A percentile compares a stretch with the other conserved stretches of the same genome.
Conservation (phyloP, 345 rosid species). For the Populus euphratica region DNA sequence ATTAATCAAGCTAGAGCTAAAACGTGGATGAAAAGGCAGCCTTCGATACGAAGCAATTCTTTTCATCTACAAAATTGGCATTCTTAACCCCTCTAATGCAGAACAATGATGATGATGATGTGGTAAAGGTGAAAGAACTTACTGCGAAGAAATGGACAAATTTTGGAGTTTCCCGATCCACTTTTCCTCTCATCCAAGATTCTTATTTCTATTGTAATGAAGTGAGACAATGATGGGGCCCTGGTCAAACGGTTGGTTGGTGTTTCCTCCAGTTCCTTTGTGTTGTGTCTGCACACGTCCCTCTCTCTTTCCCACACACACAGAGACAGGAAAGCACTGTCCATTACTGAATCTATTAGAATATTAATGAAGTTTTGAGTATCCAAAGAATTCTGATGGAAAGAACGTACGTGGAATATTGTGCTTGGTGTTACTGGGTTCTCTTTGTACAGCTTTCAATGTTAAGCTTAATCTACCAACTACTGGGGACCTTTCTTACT, state of each 20-base stretch:
- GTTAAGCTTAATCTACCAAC: background rate
- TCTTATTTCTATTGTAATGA: slow-evolving; percentile 13
- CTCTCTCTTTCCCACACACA: background rate
- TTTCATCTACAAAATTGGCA: background rate
- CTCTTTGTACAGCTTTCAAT: background rate
- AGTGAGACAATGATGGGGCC: slow-evolving; percentile 27
- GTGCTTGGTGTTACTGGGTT: slow-evolving; percentile 4
- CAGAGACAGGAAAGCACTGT: background rate
- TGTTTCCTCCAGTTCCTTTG: slow-evolving; percentile 34
- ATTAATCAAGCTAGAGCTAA: too few species aligned
- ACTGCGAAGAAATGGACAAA: slow-evolving; percentile 22
- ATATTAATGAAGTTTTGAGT: background rate
- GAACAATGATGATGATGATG: background rate
- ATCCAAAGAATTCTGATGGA: background rate
- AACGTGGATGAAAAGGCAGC: too few species aligned
- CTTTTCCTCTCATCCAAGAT: slow-evolving; percentile 30
- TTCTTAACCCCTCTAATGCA: background rate
- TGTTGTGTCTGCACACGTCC: background rate
- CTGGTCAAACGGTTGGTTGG: slow-evolving; percentile 54
- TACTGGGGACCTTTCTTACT: background rate
- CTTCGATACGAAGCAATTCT: too few species aligned
- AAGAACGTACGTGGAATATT: background rate
- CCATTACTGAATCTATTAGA: background rate
- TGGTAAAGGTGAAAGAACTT: background rate
- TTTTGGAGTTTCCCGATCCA: slow-evolving; percentile 27